These are phyloP conservation scores for Apostasia ramifera DNA, from an alignment of 106 monocot species.

Conservation along the genomic window DNA sequence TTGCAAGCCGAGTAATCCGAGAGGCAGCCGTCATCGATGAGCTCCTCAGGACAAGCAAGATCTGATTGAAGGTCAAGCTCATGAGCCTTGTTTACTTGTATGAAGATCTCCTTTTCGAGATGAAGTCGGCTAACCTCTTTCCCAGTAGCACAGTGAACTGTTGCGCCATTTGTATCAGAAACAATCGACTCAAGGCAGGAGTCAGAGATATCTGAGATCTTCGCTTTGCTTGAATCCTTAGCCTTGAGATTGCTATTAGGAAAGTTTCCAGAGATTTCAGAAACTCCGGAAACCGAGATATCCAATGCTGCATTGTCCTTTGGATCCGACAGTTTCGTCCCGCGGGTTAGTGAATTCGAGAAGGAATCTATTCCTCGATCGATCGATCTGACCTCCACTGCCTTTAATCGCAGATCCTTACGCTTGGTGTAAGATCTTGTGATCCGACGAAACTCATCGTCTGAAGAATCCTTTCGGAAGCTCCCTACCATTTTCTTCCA, in stretches of 20 bases:
- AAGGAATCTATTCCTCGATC: neutral
- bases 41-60: constrained; percentile 58
- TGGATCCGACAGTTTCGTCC: neutral
- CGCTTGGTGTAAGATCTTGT: constrained; percentile 25
- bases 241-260: constrained; percentile 5
- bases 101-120: constrained; percentile 3
- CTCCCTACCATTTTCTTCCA: too few relatives aligned
- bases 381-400: neutral
- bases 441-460: constrained; percentile 26
- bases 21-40: constrained; percentile 21
- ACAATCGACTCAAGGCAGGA: constrained; percentile 18
- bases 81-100: neutral
- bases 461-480: neutral
- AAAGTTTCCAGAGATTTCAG: constrained; percentile 31
- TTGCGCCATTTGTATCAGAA: constrained; percentile 6
- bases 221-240: constrained; percentile 6
- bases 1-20: constrained; percentile 41
- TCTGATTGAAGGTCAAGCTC: constrained; percentile 22
- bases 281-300: constrained; percentile 27
- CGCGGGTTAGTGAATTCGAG: neutral
- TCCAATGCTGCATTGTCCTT: constrained; percentile 14
- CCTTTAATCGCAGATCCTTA: constrained; percentile 3
- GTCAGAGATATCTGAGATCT: constrained; percentile 27
- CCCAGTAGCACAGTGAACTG: neutral
- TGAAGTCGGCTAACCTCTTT: neutral